Conservation (phyloP, 108 stramenopile species). For the Skeletonema costatum region DNA sequence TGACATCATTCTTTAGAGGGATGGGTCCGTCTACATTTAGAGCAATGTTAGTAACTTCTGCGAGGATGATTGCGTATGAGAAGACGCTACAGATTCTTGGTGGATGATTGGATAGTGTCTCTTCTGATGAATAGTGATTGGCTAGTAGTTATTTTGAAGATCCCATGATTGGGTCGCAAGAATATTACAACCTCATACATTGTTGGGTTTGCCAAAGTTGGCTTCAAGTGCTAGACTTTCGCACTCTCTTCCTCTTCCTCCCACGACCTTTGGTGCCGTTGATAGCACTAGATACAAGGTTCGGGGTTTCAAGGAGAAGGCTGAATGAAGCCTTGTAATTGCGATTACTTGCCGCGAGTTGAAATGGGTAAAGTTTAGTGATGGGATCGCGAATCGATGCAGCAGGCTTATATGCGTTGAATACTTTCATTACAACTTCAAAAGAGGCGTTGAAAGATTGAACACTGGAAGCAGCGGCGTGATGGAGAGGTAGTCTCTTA, state of each 20-base stretch:
- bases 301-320: neutral
- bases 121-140: too few relatives aligned
- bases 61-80: constrained; percentile 55
- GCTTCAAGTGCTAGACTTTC: neutral
- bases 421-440: constrained; percentile 31
- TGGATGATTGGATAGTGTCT: too few relatives aligned
- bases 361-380: constrained; percentile 52
- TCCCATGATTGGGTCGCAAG: too few relatives aligned
- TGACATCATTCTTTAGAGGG: constrained; percentile 35
- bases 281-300: neutral
- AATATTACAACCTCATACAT: too few relatives aligned
- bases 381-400: constrained; percentile 31
- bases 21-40: constrained; percentile 43
- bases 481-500: constrained; percentile 42
- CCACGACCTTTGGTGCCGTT: neutral
- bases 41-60: constrained; percentile 54
- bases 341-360: constrained; percentile 39
- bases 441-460: constrained; percentile 9
- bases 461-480: constrained; percentile 36
- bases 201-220: too few relatives aligned
- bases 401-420: constrained; percentile 29
- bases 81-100: constrained; percentile 13
- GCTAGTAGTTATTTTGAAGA: too few relatives aligned
- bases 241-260: neutral
- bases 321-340: neutral